Evolutionary conservation across 2,329 filamentous ascomycete species (phyloP), one percentile per base, ranked within the genome.

Genomic region (Lecanoromycetidae sp.): DNA sequence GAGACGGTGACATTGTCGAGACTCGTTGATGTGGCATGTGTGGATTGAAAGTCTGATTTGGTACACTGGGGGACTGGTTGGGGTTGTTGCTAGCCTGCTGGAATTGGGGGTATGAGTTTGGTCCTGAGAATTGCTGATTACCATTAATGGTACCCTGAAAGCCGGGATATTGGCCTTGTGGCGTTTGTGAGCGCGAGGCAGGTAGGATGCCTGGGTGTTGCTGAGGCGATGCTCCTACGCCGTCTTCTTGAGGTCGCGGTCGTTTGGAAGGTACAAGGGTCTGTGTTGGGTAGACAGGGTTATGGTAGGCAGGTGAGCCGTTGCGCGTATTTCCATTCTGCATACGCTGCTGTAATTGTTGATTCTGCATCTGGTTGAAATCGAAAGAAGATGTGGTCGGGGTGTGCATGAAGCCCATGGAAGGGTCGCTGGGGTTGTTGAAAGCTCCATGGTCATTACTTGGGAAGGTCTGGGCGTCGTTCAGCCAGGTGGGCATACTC

Each of bases 31-130:
- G 80, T 12, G 83, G 79, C 57, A 75, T 75, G 59, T 84, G 77
- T 65, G 72, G 65, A 49, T 69, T 67, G 46, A 78, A 80, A 45
- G 78, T 74, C 60, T 93, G 88, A 60, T 82, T 87, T 52, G 79
- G 78, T 78, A 95, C 87, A 53, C 93, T 90, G 23, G 91, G 91
- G 5, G 91, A 96, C 9, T 90, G 90, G 32, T 87, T 94, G 52
- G 86, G 83, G 63, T 87, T 91, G 42, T 79, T 75, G 43, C 82
- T 81, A 58, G 84, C 82, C 55, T 83, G 78, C 59, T 87, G 84
- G 46, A 94, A 75, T 66, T 94, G 88, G 52, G 86, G 79, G 61
- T 90, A 94, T 47, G 78, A 78, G 50, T 75, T 79, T 15, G 79
- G 78, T 59, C 82, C 81, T 34, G 70, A 68, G 43, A 78, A 75